Evolutionary conservation across 2,329 filamentous ascomycete genomes (phyloP), one percentile per base, ranked within the genome.

Genomic region (Xylariaceae sp.): DNA sequence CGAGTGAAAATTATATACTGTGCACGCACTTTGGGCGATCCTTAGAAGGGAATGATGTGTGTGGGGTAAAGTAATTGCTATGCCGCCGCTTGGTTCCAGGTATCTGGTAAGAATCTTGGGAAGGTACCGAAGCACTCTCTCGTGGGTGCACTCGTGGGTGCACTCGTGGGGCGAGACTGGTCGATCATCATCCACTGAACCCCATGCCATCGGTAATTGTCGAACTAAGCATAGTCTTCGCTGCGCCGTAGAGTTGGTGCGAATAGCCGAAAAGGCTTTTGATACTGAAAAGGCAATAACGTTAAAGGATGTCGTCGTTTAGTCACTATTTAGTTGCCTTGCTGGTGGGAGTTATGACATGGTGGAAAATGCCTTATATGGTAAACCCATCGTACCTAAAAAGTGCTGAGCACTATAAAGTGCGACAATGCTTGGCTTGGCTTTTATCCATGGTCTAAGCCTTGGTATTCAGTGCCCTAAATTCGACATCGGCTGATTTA

Each of bases 121-220:
- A 21, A 23, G 27, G 20, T 32, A 15, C 26, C 42, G 36, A 26
- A 45, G 6, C 36, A 42, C 15, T n/a, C n/a, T n/a, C n/a, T 20
- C 33, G 27, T 13, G 29, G 45, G 26, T 33, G 23, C 15, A 20
- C 44, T 41, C 11, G 23, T 15, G 21, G 40, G 24, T n/a, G n/a
- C n/a, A 50, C 26, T 53, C 42, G 57, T 57, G 59, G 57, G 57
- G 53, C 21, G 20, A 42, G 39, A 18, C 9, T 26, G 44, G 39
- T 45, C 56, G 43, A 57, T 50, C 27, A 30, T 32, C 26, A 43
- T 41, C 53, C 49, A 44, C 45, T 39, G 46, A 21, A 13, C 27
- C 30, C 46, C 27, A 49, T 15, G 46, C 46, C 36, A 39, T 41
- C 26, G 13, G 50, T 27, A 53, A 13, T 42, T 33, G 46, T 15